Base-by-base conservation (phyloP, 176 grass and related monocot genomes). In the Bonia amplexicaulis region DNA sequence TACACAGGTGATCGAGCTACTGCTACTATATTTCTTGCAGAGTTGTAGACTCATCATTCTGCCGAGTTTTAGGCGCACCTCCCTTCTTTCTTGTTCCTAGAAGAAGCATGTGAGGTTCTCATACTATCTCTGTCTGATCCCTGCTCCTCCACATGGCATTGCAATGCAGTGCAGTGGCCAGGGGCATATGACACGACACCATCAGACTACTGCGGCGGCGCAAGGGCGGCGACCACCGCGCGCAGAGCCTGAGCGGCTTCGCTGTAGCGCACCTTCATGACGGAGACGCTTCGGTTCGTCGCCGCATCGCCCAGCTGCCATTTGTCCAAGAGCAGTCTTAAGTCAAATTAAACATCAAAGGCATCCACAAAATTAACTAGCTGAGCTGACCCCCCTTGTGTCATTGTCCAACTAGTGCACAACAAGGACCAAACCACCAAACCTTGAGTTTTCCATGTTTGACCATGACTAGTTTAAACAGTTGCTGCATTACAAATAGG, bases 251-350 rank as follows among this genome's bases (percentile, higher is more conserved):
- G 70, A 44, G 82, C 71, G 2, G 79, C 71, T 40, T 97, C 85
- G 59, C 45, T 80, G 81, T 94, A 94, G 89, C 85, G 81, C 71
- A 72, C 7, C 87, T 94, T 93, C 60, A 78, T 80, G 81, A 79
- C 17, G 3, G 87, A 58, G 74, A 90, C 44, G 70, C 85, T 90
- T 83, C 65, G 64, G 46, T 74, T 87, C 51, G 69, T 83, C 55
- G 86, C 79, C 1, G 94, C 89, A 40, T 92, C 60, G 39, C 81
- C 85, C 60, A 97, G 78, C 94, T 97, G 91, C 55, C 46, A 69
- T 87, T 83, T 70, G 27, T 61, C 55, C 73, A 70, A 68, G 16
- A 74, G 9, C 48, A 83, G 44, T 84, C 80, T 88, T 33, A 86
- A 70, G 29, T 76, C 65, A 68, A 76, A 53, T 44, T 39, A 80